A percentile compares a stretch with the other conserved stretches of the same genome.
phyloP scores from a whole-genome alignment of 345 rosid genomes.

The Salix exigua region DNA sequence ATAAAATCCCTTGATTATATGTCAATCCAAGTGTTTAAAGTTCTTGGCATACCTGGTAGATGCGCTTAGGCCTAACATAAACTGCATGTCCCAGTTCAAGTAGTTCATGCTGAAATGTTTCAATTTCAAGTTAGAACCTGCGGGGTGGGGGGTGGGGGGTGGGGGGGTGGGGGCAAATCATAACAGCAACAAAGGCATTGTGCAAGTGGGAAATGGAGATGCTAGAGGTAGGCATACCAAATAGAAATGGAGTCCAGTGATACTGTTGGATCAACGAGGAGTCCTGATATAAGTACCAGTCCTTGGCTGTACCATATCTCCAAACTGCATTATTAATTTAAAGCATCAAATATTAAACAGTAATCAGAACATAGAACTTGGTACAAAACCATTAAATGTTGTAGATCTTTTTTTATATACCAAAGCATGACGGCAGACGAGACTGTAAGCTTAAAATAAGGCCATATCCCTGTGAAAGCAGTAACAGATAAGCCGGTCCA shows the following conservation, averaged over 20 bases:
- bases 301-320: slow-evolving; percentile 99
- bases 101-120: slow-evolving; percentile 67
- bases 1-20: not conserved
- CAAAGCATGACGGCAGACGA: slow-evolving; percentile 92
- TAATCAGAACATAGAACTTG: not conserved
- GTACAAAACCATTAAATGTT: not conserved
- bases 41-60: slow-evolving; percentile 58
- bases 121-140: not conserved
- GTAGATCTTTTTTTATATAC: slow-evolving; percentile 28
- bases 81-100: slow-evolving; percentile 79
- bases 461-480: slow-evolving; percentile 82
- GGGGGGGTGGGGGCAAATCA: no score
- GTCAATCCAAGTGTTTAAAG: not conserved
- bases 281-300: slow-evolving; percentile 78
- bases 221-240: slow-evolving; percentile 39
- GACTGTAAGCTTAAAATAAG: slow-evolving; percentile 80
- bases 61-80: slow-evolving; percentile 84
- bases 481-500: slow-evolving; percentile 71
- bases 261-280: slow-evolving; percentile 66
- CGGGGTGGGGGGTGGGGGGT: no score
- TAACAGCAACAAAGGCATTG: not conserved
- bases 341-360: not conserved
- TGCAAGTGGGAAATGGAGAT: not conserved
- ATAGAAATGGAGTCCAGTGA: slow-evolving; percentile 83
- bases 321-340: slow-evolving; percentile 45